phyloP scores from a whole-genome alignment of 1,284 basidiomycete genomes.

The Mycena sp. region DNA sequence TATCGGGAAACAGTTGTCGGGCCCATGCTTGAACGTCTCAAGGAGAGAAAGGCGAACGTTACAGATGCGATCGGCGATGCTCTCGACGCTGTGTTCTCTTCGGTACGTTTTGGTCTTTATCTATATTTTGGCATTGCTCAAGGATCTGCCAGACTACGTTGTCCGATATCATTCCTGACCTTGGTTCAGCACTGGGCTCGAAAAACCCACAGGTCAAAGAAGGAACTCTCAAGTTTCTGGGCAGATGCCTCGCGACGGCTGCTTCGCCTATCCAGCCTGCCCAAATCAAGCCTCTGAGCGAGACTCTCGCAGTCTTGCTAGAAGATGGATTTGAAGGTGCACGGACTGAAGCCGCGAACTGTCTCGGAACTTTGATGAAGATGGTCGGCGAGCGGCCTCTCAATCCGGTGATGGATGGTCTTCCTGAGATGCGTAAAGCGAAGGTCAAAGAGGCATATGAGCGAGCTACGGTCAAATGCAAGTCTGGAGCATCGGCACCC shows the following conservation, averaged over 20 bases:
- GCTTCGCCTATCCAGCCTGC: slow-evolving; percentile 73
- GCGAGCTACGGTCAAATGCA: slow-evolving; percentile 88
- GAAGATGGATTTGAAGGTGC: slow-evolving; percentile 94
- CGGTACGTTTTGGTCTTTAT: slow-evolving; percentile 59
- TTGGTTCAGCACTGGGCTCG: slow-evolving; percentile 80
- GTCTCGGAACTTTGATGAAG: slow-evolving; percentile 94
- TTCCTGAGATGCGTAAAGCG: slow-evolving; percentile 90
- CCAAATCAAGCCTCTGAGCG: slow-evolving; percentile 88
- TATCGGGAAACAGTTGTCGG: slow-evolving; percentile 82
- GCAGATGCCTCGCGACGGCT: slow-evolving; percentile 81
- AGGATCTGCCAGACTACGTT: slow-evolving; percentile 71
- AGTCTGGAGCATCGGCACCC: slow-evolving; percentile 64
- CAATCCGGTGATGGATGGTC: slow-evolving; percentile 86
- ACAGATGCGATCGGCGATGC: slow-evolving; percentile 91
- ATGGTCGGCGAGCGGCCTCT: slow-evolving; percentile 96
- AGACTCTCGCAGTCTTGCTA: slow-evolving; percentile 80
- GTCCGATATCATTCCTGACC: slow-evolving; percentile 86
- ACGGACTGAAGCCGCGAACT: slow-evolving; percentile 88
- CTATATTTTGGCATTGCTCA: slow-evolving; percentile 22
- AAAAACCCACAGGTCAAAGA: slow-evolving; percentile 99
- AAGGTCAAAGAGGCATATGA: slow-evolving; percentile 97
- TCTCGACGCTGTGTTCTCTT: slow-evolving; percentile 89
- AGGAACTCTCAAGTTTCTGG: slow-evolving; percentile 90
- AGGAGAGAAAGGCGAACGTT: slow-evolving; percentile 93
- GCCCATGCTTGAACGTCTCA: slow-evolving; percentile 89